Conservation (phyloP, 2,329 filamentous ascomycete genomes). For the Alternaria postmessia region DNA sequence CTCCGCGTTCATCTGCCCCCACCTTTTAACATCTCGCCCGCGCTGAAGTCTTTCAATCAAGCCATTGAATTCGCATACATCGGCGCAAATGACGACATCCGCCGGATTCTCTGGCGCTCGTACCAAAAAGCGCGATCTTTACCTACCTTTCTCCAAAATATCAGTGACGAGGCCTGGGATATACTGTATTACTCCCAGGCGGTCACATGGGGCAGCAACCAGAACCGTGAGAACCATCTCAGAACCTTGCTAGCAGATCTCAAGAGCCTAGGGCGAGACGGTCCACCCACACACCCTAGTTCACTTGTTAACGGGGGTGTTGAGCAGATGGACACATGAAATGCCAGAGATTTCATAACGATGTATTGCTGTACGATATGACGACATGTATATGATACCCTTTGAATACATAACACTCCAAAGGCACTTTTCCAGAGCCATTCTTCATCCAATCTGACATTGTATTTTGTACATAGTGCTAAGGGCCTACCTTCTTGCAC, state of each 20-base stretch:
- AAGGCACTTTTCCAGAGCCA: neutral
- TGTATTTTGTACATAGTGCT: neutral
- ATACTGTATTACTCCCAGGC: conserved; percentile 51
- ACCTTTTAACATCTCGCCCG: conserved; percentile 44
- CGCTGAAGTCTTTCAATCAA: conserved; percentile 46
- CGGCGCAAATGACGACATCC: conserved; percentile 47
- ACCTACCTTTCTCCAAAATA: conserved; percentile 43
- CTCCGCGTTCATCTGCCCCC: conserved; percentile 40
- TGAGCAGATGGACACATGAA: conserved; percentile 7
- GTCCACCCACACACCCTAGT: conserved; percentile 47
- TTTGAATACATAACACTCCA: neutral
- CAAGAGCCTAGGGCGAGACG: conserved; percentile 40
- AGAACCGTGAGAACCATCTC: conserved; percentile 44
- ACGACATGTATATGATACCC: conserved; percentile 12
- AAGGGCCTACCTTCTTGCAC: neutral
- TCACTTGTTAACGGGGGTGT: conserved; percentile 17
- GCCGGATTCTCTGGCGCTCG: conserved; percentile 47
- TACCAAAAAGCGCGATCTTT: conserved; percentile 44
- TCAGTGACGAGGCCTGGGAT: conserved; percentile 50
- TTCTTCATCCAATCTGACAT: neutral
- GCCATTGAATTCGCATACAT: conserved; percentile 47
- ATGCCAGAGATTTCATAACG: neutral
- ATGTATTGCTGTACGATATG: conserved; percentile 10
- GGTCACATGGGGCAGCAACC: conserved; percentile 46
- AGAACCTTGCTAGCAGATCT: conserved; percentile 40